These are phyloP conservation scores for Pseudogymnoascus sp. DNA, from an alignment of 2,329 filamentous ascomycete species.

Conservation along the genomic window DNA sequence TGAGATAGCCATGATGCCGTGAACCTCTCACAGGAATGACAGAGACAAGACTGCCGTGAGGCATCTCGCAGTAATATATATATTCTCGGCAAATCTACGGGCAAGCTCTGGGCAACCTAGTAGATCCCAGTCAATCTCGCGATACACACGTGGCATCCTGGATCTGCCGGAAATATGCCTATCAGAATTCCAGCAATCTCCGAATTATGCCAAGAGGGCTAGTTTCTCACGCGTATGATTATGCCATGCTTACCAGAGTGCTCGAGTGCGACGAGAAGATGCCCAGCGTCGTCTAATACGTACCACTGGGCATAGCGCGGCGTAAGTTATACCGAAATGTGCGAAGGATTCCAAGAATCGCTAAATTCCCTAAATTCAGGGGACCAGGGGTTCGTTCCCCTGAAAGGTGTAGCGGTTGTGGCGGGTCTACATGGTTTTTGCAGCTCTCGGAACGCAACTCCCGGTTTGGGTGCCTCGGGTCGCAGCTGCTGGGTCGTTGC, in stretches of 20 bases:
- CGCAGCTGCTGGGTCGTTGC: neutral
- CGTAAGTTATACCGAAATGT: neutral
- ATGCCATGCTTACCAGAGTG: neutral
- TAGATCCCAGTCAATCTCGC: neutral
- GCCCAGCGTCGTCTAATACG: neutral
- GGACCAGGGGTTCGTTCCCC: neutral
- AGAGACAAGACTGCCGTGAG: neutral
- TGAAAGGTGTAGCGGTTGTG: neutral
- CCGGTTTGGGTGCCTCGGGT: neutral
- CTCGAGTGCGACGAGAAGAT: neutral
- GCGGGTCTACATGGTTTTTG: neutral
- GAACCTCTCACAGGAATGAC: neutral
- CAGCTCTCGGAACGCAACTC: neutral
- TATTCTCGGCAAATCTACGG: neutral
- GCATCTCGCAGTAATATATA: neutral
- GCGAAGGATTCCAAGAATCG: neutral
- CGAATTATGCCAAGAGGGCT: neutral
- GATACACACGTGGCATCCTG: neutral
- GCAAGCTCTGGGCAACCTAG: neutral
- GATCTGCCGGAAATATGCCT: neutral
- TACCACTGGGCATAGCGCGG: neutral
- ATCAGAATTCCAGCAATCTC: neutral
- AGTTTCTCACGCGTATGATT: neutral
- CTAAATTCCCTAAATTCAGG: neutral
- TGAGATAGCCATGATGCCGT: conserved; percentile 1